Percentiles rank a stretch among this genome's conserved stretches.
These are phyloP conservation scores for Fusarium austroafricanum DNA, from an alignment of 2,329 filamentous ascomycete genomes.

Conservation along the genomic window DNA sequence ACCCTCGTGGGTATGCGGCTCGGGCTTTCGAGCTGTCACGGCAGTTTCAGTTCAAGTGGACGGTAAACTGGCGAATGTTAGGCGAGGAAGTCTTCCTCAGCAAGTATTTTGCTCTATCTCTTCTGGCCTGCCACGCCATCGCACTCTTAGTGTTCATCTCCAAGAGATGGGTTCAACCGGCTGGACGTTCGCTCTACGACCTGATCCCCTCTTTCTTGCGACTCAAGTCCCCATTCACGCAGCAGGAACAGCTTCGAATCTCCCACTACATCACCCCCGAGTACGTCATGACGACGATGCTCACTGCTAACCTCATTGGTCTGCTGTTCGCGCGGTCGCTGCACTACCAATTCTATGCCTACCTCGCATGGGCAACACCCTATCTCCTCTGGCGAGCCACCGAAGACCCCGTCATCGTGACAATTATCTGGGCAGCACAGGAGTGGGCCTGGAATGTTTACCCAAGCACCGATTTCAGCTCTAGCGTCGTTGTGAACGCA, in stretches of 20 bases:
- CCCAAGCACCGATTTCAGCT: slow-evolving; percentile 75
- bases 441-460: slow-evolving; percentile 96
- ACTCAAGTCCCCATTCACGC: slow-evolving; percentile 58
- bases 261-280: slow-evolving; percentile 71
- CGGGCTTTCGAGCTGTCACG: slow-evolving; percentile 92
- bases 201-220: slow-evolving; percentile 62
- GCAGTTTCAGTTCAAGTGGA: slow-evolving; percentile 97
- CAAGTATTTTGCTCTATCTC: slow-evolving; percentile 71
- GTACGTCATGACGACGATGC: slow-evolving; percentile 80
- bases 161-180: slow-evolving; percentile 78
- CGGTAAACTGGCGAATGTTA: slow-evolving; percentile 98
- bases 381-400: slow-evolving; percentile 86
- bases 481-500: slow-evolving; percentile 73
- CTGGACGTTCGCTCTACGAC: slow-evolving; percentile 66
- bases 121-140: slow-evolving; percentile 73
- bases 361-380: slow-evolving; percentile 89
- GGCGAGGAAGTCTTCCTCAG: slow-evolving; percentile 82
- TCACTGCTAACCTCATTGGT: slow-evolving; percentile 81
- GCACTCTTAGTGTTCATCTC: slow-evolving; percentile 75
- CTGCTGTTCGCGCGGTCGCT: slow-evolving; percentile 87
- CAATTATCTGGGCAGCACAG: slow-evolving; percentile 78
- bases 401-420: slow-evolving; percentile 74
- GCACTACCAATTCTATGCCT: slow-evolving; percentile 96
- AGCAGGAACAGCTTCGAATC: slow-evolving; percentile 66
- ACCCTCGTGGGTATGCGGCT: slow-evolving; percentile 77